Evolutionary conservation across 441 rosid genomes (phyloP).

Genomic region (Euphorbia corollata): DNA sequence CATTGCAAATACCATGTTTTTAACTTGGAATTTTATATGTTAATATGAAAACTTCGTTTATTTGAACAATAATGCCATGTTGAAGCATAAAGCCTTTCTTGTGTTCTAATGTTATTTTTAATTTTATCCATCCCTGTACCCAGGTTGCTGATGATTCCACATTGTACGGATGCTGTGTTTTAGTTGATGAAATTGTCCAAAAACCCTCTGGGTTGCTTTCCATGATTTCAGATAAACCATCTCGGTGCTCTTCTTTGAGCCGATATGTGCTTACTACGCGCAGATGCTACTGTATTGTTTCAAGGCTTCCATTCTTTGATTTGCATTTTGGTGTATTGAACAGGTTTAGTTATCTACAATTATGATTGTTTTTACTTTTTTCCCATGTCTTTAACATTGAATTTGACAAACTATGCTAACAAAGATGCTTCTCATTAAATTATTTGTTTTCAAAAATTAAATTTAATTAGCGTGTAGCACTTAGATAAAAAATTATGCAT

Average conservation of each 20-base stretch:
- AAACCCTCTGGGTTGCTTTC: slow-evolving; percentile 91
- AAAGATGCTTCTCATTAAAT: neutral
- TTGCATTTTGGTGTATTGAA: slow-evolving; percentile 84
- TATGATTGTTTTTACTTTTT: neutral
- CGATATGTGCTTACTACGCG: slow-evolving; percentile 73
- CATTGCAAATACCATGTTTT: neutral
- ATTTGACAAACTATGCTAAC: neutral
- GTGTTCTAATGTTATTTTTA: neutral
- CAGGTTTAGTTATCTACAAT: slow-evolving; percentile 37
- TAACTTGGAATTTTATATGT: neutral
- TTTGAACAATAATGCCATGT: neutral
- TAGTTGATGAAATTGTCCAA: slow-evolving; percentile 86
- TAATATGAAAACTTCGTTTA: neutral
- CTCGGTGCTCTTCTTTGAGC: slow-evolving; percentile 52
- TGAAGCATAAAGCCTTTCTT: neutral
- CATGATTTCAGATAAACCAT: slow-evolving; percentile 55
- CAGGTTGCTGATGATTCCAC: slow-evolving; percentile 94
- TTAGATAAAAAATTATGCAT: neutral
- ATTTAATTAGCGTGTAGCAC: neutral
- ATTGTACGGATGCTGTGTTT: slow-evolving; percentile 85
- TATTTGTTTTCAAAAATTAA: neutral
- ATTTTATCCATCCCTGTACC: slow-evolving; percentile 16
- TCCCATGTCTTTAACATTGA: neutral
- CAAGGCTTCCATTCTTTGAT: slow-evolving; percentile 91
- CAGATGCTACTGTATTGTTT: slow-evolving; percentile 92